Percentiles rank a stretch among this genome's conserved stretches.
These are phyloP conservation scores for Linnemannia exigua DNA, from an alignment of 192 early-diverging fungal species.

Conservation along the genomic window DNA sequence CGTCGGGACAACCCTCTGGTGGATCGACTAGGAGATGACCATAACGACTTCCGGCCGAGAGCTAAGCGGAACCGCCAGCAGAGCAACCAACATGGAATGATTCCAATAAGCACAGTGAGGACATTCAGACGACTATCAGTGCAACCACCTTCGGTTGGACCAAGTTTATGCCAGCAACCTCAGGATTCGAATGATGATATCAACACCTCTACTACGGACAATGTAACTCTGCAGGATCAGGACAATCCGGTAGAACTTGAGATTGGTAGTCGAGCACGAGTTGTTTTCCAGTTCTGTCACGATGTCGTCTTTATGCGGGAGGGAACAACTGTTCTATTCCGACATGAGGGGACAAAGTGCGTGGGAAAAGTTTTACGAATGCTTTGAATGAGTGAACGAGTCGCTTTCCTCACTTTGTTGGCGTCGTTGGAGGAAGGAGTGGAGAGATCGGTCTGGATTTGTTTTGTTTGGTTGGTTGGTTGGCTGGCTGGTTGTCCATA, in stretches of 20 bases:
- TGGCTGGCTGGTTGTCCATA: neutral
- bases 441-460: neutral
- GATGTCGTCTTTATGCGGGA: conserved; percentile 73
- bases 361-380: conserved; percentile 72
- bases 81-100: conserved; percentile 31
- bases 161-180: neutral
- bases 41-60: neutral
- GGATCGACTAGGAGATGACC: neutral
- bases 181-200: neutral
- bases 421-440: neutral
- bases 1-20: neutral
- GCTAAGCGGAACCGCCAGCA: neutral
- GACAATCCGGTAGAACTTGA: conserved; percentile 27
- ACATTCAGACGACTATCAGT: conserved; percentile 33
- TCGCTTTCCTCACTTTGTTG: neutral
- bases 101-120: conserved; percentile 43
- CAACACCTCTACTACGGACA: neutral
- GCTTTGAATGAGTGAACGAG: conserved; percentile 16
- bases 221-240: neutral
- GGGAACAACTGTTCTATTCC: conserved; percentile 73
- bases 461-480: neutral
- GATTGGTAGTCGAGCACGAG: conserved; percentile 64
- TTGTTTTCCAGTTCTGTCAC: conserved; percentile 69
- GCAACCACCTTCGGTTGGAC: neutral
- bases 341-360: conserved; percentile 76